These are phyloP conservation scores for Termitomyces eurrhizus DNA, from an alignment of 768 basidiomycete genomes.

Conservation along the genomic window DNA sequence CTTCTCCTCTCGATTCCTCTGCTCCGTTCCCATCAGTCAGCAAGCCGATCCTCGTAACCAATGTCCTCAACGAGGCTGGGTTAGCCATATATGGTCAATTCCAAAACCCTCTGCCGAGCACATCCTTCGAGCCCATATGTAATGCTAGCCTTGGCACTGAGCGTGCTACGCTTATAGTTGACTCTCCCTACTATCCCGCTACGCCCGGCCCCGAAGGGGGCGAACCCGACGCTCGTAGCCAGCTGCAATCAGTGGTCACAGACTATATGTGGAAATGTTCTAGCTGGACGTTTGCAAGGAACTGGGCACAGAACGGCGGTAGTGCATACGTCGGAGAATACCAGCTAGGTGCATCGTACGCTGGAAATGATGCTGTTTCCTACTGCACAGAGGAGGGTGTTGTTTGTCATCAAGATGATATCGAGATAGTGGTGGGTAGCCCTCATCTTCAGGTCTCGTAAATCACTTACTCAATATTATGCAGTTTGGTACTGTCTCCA, in stretches of 20 bases:
- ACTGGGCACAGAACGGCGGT: conserved; percentile 63
- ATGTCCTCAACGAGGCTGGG: conserved; percentile 69
- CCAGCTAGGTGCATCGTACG: conserved; percentile 66
- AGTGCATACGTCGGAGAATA: conserved; percentile 66
- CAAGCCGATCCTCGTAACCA: conserved; percentile 71
- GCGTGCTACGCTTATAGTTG: conserved; percentile 39
- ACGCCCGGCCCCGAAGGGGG: conserved; percentile 22
- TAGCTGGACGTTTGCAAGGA: conserved; percentile 65
- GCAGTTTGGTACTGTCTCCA: conserved; percentile 54
- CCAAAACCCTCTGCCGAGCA: conserved; percentile 32
- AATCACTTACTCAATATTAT: conserved; percentile 3
- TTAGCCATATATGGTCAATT: conserved; percentile 50
- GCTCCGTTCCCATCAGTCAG: conserved; percentile 53
- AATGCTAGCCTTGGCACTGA: conserved; percentile 40
- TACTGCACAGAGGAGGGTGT: conserved; percentile 53
- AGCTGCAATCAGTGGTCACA: conserved; percentile 56
- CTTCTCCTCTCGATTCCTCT: conserved; percentile 58
- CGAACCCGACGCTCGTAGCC: conserved; percentile 48
- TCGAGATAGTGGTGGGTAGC: conserved; percentile 64
- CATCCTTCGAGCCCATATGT: conserved; percentile 35
- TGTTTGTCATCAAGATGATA: conserved; percentile 83
- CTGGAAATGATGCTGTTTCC: conserved; percentile 51
- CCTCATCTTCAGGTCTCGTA: neutral
- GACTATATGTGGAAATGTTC: conserved; percentile 72
- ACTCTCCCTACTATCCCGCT: conserved; percentile 45